These are phyloP conservation scores for Diaporthe caulivora DNA, from an alignment of 2,329 filamentous ascomycete genomes.

Conservation along the genomic window DNA sequence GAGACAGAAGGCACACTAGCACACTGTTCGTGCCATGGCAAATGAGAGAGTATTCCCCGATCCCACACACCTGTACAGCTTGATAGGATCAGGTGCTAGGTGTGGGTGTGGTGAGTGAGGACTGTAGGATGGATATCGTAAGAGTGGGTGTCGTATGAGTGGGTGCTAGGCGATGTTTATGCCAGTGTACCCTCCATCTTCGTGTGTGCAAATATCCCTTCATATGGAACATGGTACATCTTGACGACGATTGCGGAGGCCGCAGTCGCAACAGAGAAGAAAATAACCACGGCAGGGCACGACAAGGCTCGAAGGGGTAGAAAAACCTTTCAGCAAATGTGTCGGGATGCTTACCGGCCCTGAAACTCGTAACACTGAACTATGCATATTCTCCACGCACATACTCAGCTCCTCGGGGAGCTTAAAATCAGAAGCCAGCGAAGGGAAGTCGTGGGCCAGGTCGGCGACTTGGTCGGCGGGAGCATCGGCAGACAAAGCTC, in stretches of 20 bases:
- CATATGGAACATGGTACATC: not conserved
- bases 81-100: too few relatives aligned
- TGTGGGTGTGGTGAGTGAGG: too few relatives aligned
- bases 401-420: constrained; percentile 72
- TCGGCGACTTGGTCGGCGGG: constrained; percentile 79
- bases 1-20: too few relatives aligned
- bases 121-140: too few relatives aligned
- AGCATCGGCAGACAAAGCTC: constrained; percentile 77
- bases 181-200: too few relatives aligned
- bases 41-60: too few relatives aligned
- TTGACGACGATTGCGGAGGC: too few relatives aligned
- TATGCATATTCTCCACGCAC: constrained; percentile 76
- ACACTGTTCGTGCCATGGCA: too few relatives aligned
- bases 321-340: not conserved
- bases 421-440: constrained; percentile 75
- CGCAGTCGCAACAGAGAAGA: not conserved
- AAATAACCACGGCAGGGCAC: not conserved
- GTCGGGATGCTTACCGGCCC: constrained; percentile 70
- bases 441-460: constrained; percentile 78
- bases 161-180: too few relatives aligned
- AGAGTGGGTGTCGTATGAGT: too few relatives aligned
- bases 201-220: too few relatives aligned
- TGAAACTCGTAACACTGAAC: constrained; percentile 83
- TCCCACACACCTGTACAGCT: too few relatives aligned
- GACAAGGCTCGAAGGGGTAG: not conserved